Conservation (phyloP, 768 basidiomycete species). For the Coprinellus micaceus region DNA sequence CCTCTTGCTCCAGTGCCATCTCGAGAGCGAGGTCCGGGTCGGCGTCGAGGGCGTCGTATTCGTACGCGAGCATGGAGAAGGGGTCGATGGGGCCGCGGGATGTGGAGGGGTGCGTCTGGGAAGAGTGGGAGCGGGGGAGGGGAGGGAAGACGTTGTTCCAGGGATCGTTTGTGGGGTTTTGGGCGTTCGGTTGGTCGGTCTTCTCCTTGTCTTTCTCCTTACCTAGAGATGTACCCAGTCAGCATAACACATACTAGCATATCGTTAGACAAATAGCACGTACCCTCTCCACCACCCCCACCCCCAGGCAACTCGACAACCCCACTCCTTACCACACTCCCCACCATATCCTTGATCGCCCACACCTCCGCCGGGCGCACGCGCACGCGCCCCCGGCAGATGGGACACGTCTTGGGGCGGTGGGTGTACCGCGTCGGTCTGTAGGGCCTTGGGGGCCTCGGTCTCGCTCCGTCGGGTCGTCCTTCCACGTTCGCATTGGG, state of each 20-base stretch:
- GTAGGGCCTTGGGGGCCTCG: constrained; percentile 32
- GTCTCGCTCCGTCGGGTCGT: not conserved
- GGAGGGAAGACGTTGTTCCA: constrained; percentile 64
- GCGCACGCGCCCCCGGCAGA: constrained; percentile 59
- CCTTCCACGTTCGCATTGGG: not conserved
- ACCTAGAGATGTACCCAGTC: not conserved
- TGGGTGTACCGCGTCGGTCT: constrained; percentile 41
- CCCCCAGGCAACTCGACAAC: constrained; percentile 37
- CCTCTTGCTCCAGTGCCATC: too few species aligned
- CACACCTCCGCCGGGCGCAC: constrained; percentile 70
- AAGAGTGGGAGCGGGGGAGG: constrained; percentile 15
- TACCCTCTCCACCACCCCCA: not conserved
- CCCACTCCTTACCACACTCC: constrained; percentile 47
- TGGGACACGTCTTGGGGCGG: constrained; percentile 68
- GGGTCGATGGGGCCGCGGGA: constrained; percentile 1
- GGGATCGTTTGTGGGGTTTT: constrained; percentile 38
- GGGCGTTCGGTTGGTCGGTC: not conserved
- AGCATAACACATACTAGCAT: too few species aligned
- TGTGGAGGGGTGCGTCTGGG: not conserved
- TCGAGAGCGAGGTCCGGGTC: not conserved
- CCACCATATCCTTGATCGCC: constrained; percentile 64
- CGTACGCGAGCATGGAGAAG: not conserved
- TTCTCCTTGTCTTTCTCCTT: not conserved
- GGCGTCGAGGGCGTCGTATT: not conserved
- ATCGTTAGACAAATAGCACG: not conserved